Base-by-base conservation (phyloP, 495 filamentous ascomycete genomes). In the Hypoxylon subgilvum region DNA sequence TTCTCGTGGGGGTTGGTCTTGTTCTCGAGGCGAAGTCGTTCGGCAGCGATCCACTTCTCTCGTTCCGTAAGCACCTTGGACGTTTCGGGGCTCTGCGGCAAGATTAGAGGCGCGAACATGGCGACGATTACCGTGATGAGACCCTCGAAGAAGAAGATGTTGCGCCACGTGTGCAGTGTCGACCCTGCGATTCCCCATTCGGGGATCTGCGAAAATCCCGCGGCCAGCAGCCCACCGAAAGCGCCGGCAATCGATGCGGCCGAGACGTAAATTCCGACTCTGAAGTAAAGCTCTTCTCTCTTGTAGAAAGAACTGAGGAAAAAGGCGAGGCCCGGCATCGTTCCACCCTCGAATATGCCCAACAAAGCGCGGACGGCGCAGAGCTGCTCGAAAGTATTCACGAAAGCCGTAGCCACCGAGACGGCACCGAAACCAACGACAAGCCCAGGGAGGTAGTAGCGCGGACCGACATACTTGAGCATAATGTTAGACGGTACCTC, bases 71-170 rank as follows among this genome's bases (percentile, higher is more conserved):
- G 66, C 60, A 81, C 84, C 3, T 72, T 71, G 4, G 82, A 76
- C 8, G 77, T 76, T 40, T 72, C 72, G 27, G 84, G 69, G 12
- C 62, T 78, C 23, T 83, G 83, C 3, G 84, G 82, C 56, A 87
- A 76, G 65, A 77, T 82, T 43, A 79, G 65, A 39, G 77, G 82
- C 16, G 80, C 71, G 6, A 71, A 52, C 17, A 78, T 66, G 21
- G 79, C 81, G 32, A 77, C 57, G 42, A 84, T 66, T 3, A 82
- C 75, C 61, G 85, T 77, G 45, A 86, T 57, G 10, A 85, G 53
- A 0, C 84, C 84, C 69, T 87, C 85, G 47, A 87, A 84, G 59
- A 86, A 84, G 70, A 86, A 80, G 54, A 87, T 87, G 78, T 84
- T 86, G 43, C 84, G 76, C 85, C 84, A 87, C 6, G 80, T 81